A percentile compares a stretch with the other conserved stretches of the same genome.
Evolutionary conservation across 768 basidiomycete genomes (phyloP).

Genomic region (Pisolithus tinctorius): DNA sequence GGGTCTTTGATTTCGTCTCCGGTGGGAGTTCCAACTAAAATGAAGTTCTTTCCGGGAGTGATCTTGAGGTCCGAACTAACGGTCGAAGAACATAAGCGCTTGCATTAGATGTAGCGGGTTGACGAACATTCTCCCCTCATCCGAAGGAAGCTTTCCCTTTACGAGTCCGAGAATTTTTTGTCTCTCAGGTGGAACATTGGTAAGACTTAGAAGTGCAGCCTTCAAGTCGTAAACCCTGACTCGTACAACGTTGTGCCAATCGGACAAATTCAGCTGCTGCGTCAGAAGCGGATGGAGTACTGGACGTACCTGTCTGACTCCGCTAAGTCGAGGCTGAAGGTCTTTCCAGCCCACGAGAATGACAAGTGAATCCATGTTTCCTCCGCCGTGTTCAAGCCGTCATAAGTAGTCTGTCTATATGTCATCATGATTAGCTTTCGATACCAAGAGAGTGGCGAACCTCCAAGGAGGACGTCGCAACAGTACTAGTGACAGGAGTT

Average conservation of each 20-base stretch:
- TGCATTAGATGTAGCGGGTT: constrained; percentile 1
- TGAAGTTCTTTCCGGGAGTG: constrained; percentile 63
- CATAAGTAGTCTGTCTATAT: not conserved
- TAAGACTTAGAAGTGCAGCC: constrained; percentile 54
- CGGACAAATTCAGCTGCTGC: not conserved
- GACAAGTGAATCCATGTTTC: constrained; percentile 51
- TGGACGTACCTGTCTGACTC: constrained; percentile 64
- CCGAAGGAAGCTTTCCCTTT: constrained; percentile 75
- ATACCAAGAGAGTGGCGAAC: not conserved
- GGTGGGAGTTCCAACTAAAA: constrained; percentile 80
- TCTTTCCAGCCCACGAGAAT: constrained; percentile 69
- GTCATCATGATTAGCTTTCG: not conserved
- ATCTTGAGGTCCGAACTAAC: constrained; percentile 55
- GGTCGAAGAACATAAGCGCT: not conserved
- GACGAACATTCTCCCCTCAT: constrained; percentile 58
- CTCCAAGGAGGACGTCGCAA: not conserved
- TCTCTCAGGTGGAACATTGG: constrained; percentile 73
- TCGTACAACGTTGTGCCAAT: not conserved
- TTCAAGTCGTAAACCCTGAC: constrained; percentile 78
- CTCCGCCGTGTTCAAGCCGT: not conserved
- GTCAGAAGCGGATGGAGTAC: not conserved
- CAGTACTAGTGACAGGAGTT: not conserved
- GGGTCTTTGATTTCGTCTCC: constrained; percentile 84
- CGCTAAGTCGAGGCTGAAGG: constrained; percentile 58
- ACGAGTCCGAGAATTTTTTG: constrained; percentile 86